Percentiles rank a stretch among this genome's conserved stretches.
Conservation (phyloP, 2,329 filamentous ascomycete genomes). For the Trichophyton schoenleinii region DNA sequence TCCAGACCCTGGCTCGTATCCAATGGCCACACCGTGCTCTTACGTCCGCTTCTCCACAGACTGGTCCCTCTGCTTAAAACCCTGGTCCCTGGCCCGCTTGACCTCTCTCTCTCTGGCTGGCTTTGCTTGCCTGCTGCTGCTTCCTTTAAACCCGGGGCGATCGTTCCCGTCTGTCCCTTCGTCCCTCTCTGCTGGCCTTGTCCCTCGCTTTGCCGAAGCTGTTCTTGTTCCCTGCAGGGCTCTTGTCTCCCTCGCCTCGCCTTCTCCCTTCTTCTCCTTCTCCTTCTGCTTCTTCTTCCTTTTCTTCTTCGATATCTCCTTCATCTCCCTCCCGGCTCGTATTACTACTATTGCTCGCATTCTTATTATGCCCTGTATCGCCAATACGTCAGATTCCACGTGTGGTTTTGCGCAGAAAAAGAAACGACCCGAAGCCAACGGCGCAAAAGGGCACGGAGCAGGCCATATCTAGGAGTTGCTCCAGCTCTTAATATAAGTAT, state of each 20-base stretch:
- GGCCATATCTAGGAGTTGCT: background rate
- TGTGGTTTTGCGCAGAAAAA: background rate
- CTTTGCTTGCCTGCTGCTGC: background rate
- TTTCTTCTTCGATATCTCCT: background rate
- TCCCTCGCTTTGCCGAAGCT: background rate
- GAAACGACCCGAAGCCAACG: background rate
- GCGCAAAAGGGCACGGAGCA: background rate
- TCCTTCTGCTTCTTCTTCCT: background rate
- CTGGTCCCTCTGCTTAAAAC: background rate
- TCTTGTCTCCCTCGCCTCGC: background rate
- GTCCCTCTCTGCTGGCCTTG: background rate
- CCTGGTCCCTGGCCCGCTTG: background rate
- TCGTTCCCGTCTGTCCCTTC: background rate
- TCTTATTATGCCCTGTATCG: background rate
- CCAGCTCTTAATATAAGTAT: too few relatives aligned
- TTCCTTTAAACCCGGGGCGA: background rate
- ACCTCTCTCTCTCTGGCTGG: background rate
- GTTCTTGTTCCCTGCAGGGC: background rate
- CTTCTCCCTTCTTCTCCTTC: background rate
- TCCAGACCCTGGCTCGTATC: background rate
- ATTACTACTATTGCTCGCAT: too few relatives aligned
- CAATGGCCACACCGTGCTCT: background rate
- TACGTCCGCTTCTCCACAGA: conserved; percentile 1
- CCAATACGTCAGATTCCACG: conserved; percentile 3
- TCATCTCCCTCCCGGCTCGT: background rate